A percentile compares a stretch with the other conserved stretches of the same genome.
These are phyloP conservation scores for Alnus glutinosa DNA, from an alignment of 306 rosid species.

Conservation along the genomic window DNA sequence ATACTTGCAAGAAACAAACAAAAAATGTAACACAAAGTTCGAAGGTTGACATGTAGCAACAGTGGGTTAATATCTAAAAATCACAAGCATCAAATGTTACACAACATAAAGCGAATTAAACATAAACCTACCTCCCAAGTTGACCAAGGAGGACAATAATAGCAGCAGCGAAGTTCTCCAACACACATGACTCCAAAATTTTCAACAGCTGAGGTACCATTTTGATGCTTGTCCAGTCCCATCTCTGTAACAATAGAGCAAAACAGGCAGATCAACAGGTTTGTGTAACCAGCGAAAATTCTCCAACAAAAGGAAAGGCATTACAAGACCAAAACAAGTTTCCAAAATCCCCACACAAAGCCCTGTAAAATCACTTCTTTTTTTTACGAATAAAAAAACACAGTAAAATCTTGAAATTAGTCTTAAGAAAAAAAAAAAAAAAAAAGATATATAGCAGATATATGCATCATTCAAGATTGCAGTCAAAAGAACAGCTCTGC, in stretches of 20 bases:
- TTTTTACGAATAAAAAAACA: too few species aligned
- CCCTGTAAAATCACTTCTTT: background rate
- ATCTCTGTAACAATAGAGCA: constrained; percentile 57
- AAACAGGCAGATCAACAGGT: constrained; percentile 24
- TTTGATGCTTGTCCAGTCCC: constrained; percentile 63
- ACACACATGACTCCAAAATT: constrained; percentile 49
- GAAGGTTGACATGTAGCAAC: background rate
- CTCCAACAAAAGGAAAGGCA: background rate
- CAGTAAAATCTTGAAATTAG: background rate
- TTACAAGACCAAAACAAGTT: constrained; percentile 3
- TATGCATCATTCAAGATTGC: background rate
- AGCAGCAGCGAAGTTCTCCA: constrained; percentile 45
- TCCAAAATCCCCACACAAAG: background rate
- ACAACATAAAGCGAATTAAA: constrained; percentile 14
- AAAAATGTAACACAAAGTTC: background rate
- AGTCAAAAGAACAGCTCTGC: background rate
- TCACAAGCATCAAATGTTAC: background rate
- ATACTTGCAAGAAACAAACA: background rate
- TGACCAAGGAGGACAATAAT: constrained; percentile 76
- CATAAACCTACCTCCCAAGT: constrained; percentile 73
- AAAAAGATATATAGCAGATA: background rate
- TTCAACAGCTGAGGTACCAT: constrained; percentile 62
- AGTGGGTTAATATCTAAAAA: background rate
- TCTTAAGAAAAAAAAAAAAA: background rate
- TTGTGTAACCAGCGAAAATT: background rate